Base-by-base conservation (phyloP, 208 protist genomes). In the Crithidia thermophila region DNA sequence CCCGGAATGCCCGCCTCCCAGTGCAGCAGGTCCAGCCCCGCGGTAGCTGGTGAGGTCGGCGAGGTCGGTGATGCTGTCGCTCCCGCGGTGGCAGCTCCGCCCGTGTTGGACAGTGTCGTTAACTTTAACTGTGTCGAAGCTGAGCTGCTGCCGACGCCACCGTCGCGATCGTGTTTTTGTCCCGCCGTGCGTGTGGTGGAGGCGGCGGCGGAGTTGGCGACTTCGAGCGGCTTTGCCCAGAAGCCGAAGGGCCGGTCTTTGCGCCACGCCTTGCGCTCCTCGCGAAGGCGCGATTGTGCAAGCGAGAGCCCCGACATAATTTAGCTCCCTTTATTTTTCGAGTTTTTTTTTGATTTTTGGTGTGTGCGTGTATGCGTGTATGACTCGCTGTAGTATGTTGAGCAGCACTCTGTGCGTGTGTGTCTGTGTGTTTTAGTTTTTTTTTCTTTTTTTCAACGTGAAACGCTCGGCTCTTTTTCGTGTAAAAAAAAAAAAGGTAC, bases 1-100 rank as follows among this genome's bases (percentile, higher is more conserved):
- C 98, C 98, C 10, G 98, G 98, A 60, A 99, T 99, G 16, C 96
- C 96, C 49, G 97, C 98, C 64, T 99, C 94, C 98, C 98, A 99
- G 39, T 91, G 70, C 40, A 99, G 85, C 10, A 99, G 52, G 79
- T 99, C 90, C 34, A 97, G 59, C 21, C 85, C 91, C 10, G 88
- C 93, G 43, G 86, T 80, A 7, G 25, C 65, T 4, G 46, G 43
- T 5, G 61, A 42, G 10, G 68, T 27, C n/a, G 71, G 27, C 5
- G 66, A 52, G 1, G 45, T 53, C 20, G 78, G 49, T 28, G 64
- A 40, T 10, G 76, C 47, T 0, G 72, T 31, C 9, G 49, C 45
- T 5, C 21, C 25, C 28, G 42, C 25, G 23, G 60, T 42, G 6
- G 56, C 30, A 10, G 31, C 11, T 0, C 42, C 47, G 46, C 59